Base-by-base conservation (phyloP, 2,329 filamentous ascomycete species). In the Aspergillus carbonarius region DNA sequence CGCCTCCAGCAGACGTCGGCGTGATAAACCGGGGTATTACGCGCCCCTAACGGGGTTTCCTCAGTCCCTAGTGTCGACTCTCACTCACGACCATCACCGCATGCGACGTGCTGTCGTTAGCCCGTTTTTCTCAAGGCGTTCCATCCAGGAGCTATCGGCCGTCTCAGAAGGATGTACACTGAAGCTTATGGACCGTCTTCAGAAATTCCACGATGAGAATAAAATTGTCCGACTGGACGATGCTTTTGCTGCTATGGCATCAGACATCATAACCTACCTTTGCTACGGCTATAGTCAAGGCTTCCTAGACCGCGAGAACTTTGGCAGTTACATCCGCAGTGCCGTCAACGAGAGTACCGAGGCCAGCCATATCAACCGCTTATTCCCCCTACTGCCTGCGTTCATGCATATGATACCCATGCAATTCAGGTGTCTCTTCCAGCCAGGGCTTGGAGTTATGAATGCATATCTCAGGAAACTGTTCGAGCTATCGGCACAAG, bases 71-170 rank as follows among this genome's bases (percentile, higher is more conserved):
- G 57, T 76, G 6, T 58, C 70, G 5, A 81, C 77, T 0, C 66
- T 75, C n/a, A 63, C 69, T 7, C 74, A 78, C 57, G 70, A 77
- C 20, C 65, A 73, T 6, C 80, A 82, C 60, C 74, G 76, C 1
- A 66, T 72, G 17, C 75, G 79, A 3, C 75, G 79, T 13, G 70
- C 61, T 4, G 68, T 76, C 2, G 59, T 82, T 49, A 78, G 73
- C 55, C 72, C 69, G 0, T 81, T 79, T 67, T 82, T 81, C 62
- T 79, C 79, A 2, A 73, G 70, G 35, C 67, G 68, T 10, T 72
- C 74, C 7, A 71, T 81, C 18, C 59, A 65, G 5, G 63, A 63
- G 1, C 64, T 80, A 2, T 70, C 76, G 37, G 68, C 68, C 1
- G 63, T 77, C 6, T 68, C 81, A 12, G 61, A 71, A 7, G 60